These are phyloP conservation scores for Dioscorea alata DNA, from an alignment of 106 monocot species.

Conservation along the genomic window DNA sequence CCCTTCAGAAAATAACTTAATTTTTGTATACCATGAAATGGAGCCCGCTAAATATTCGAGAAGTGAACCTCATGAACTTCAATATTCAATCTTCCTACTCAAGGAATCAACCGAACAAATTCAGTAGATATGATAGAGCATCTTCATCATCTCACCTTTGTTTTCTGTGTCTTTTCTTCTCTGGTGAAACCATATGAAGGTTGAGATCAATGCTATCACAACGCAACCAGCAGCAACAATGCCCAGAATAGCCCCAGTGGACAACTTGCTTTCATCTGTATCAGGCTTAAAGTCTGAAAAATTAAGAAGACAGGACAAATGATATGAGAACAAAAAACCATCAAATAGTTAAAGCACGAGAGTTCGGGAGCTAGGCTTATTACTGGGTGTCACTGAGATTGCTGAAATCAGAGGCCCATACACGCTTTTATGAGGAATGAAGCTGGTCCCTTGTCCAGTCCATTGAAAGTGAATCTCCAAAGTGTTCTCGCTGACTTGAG, in stretches of 20 bases:
- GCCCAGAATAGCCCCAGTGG: too few species aligned
- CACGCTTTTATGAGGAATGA: conserved; percentile 36
- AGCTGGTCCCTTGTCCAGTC: conserved; percentile 52
- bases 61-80: neutral
- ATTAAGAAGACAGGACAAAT: too few species aligned
- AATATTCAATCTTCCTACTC: too few species aligned
- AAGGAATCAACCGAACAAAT: too few species aligned
- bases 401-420: conserved; percentile 67
- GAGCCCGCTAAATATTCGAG: too few species aligned
- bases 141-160: conserved; percentile 11
- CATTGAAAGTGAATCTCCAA: conserved; percentile 49
- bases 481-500: conserved; percentile 16
- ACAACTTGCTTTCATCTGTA: conserved; percentile 4
- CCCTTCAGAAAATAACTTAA: too few species aligned
- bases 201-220: too few species aligned
- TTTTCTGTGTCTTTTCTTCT: too few species aligned
- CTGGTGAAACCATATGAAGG: too few species aligned
- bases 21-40: neutral
- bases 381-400: conserved; percentile 48
- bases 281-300: conserved; percentile 12
- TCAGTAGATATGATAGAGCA: neutral
- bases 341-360: neutral
- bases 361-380: neutral
- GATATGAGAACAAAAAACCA: neutral
- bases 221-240: too few species aligned